phyloP scores from a whole-genome alignment of 2,329 filamentous ascomycete species.

The Ophiosphaerella korrae region DNA sequence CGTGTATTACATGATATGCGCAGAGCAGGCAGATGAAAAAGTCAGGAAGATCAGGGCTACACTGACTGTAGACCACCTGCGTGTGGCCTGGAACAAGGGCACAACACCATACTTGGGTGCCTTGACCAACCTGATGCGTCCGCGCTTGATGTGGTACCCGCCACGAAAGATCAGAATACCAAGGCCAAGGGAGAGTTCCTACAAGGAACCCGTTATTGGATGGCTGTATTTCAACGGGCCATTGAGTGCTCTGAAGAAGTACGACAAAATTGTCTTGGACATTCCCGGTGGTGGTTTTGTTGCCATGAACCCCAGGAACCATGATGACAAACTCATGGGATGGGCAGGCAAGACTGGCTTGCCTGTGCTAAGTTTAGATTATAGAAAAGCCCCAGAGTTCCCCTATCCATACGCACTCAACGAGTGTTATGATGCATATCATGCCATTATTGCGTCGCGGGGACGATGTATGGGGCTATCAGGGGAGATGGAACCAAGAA shows the following conservation, averaged over 20 bases:
- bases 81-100: slow-evolving; percentile 94
- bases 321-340: slow-evolving; percentile 90
- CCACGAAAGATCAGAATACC: slow-evolving; percentile 85
- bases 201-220: slow-evolving; percentile 78
- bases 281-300: slow-evolving; percentile 95
- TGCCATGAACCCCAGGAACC: slow-evolving; percentile 92
- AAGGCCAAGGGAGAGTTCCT: slow-evolving; percentile 77
- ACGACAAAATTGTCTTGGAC: slow-evolving; percentile 81
- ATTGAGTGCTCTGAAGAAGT: slow-evolving; percentile 73
- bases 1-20: slow-evolving; percentile 87
- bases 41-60: slow-evolving; percentile 86
- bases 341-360: slow-evolving; percentile 90
- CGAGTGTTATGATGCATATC: slow-evolving; percentile 86
- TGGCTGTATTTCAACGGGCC: slow-evolving; percentile 97
- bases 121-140: slow-evolving; percentile 73
- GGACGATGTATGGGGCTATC: slow-evolving; percentile 78
- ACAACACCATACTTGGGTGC: slow-evolving; percentile 83
- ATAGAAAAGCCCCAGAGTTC: slow-evolving; percentile 82
- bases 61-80: slow-evolving; percentile 86
- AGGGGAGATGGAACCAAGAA: slow-evolving; percentile 66
- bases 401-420: slow-evolving; percentile 86
- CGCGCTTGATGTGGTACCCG: slow-evolving; percentile 78
- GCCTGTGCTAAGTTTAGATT: slow-evolving; percentile 90
- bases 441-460: slow-evolving; percentile 71
- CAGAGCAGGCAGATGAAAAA: slow-evolving; percentile 95